Conservation (phyloP, 2,329 filamentous ascomycete species). For the Fusarium pilosicola region DNA sequence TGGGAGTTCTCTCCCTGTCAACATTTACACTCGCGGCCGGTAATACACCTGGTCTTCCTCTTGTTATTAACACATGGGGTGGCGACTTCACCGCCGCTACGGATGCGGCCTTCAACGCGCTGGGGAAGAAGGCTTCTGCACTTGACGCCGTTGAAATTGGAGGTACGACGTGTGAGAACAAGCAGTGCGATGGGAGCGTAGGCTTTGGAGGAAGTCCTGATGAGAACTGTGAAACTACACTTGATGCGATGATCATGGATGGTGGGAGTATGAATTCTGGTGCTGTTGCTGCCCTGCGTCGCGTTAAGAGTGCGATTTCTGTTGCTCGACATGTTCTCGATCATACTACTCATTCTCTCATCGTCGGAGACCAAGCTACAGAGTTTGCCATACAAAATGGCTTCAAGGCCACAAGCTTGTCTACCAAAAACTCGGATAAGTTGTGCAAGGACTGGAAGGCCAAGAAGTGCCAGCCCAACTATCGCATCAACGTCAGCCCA, state of each 20-base stretch:
- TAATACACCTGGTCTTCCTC: slow-evolving; percentile 55
- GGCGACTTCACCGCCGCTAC: slow-evolving; percentile 63
- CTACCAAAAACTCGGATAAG: slow-evolving; percentile 53
- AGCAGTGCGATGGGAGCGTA: slow-evolving; percentile 65
- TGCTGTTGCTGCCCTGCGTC: slow-evolving; percentile 62
- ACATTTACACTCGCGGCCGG: slow-evolving; percentile 21
- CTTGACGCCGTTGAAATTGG: slow-evolving; percentile 64
- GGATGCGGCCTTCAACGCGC: slow-evolving; percentile 58
- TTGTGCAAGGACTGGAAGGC: slow-evolving; percentile 57
- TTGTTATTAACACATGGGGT: slow-evolving; percentile 66
- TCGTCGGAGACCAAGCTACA: slow-evolving; percentile 64
- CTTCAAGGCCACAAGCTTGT: slow-evolving; percentile 57
- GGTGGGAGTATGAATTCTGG: slow-evolving; percentile 63
- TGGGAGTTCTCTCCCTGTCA: slow-evolving; percentile 25
- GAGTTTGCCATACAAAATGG: slow-evolving; percentile 63
- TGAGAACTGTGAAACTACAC: slow-evolving; percentile 66
- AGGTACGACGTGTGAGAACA: slow-evolving; percentile 61
- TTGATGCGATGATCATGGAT: slow-evolving; percentile 69
- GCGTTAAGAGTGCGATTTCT: slow-evolving; percentile 59
- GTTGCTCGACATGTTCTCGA: slow-evolving; percentile 63
- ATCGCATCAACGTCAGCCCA: slow-evolving; percentile 57
- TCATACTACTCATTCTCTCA: slow-evolving; percentile 61
- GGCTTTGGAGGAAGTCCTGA: slow-evolving; percentile 66
- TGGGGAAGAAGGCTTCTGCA: slow-evolving; percentile 50
- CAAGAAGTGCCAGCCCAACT: slow-evolving; percentile 61